Evolutionary conservation across 2,329 filamentous ascomycete species (phyloP), one percentile per base, ranked within the genome.

Genomic region (Botryotinia convoluta): DNA sequence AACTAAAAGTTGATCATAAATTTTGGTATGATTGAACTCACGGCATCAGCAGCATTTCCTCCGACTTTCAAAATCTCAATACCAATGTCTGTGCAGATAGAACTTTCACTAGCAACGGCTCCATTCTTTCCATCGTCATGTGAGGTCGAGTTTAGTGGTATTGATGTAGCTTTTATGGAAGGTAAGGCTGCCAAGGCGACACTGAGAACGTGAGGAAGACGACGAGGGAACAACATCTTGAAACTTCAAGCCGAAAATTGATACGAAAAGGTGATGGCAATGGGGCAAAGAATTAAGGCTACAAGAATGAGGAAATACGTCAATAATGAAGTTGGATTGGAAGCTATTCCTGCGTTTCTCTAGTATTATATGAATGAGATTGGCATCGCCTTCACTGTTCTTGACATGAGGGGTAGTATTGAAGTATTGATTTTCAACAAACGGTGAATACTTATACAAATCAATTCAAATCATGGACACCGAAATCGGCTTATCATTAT

Each of bases 41-140:
- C 86, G 57, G 87, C 85, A 82, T 89, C 87, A 29, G 86, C 87
- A 57, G 87, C 86, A 82, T 87, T 89, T 12, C 87, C 87, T 22
- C 90, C 90, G 61, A 84, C 79, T 71, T 87, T 82, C 71, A 94
- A 81, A 29, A 93, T 84, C 61, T 91, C 86, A 39, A 88, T 87
- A 2, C 92, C 92, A 77, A 93, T 91, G 45, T 85, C 81, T 75
- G 91, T 93, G 80, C 92, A 95, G 75, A 92, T 87, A 4, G 84
- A 81, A 77, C 87, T 90, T 81, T 94, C 92, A 71, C 90, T 91
- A 20, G 92, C 91, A 32, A 94, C 90, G 48, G 91, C 92, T 37
- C 92, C 92, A 54, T 57, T 39, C 39, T 59, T 72, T n/a, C 44
- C 60, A 59, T 72, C 61, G 6, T 16, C 29, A 45, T 16, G 18